Evolutionary conservation across 2,329 filamentous ascomycete species (phyloP).

Genomic region (Peltaster fructicola): DNA sequence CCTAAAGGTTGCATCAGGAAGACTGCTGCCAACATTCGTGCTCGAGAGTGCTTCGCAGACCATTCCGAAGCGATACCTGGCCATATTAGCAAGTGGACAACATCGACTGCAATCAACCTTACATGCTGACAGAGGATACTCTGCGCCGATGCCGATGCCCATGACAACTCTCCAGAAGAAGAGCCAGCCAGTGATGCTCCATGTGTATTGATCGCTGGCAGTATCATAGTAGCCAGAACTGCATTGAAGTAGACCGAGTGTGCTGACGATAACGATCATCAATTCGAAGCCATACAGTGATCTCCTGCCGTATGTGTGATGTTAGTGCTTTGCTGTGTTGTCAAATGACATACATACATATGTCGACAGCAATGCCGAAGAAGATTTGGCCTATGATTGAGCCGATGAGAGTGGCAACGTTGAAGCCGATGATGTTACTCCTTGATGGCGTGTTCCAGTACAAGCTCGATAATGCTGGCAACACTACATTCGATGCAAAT

Average conservation of each 20-base stretch:
- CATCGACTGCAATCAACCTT: not conserved
- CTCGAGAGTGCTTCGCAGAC: conserved; percentile 20
- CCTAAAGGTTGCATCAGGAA: conserved; percentile 27
- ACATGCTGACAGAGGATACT: not conserved
- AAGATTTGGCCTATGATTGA: conserved; percentile 22
- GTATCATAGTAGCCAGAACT: conserved; percentile 11
- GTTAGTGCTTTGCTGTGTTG: not conserved
- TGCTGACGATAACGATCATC: conserved; percentile 23
- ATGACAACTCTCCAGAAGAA: conserved; percentile 23
- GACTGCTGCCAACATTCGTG: conserved; percentile 24
- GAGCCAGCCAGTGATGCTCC: conserved; percentile 22
- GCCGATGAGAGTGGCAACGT: conserved; percentile 22
- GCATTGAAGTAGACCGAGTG: conserved; percentile 22
- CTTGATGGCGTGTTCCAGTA: conserved; percentile 16
- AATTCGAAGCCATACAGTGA: conserved; percentile 25
- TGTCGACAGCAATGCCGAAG: conserved; percentile 23
- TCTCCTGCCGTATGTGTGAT: conserved; percentile 4
- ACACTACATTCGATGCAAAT: conserved; percentile 23
- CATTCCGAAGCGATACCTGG: conserved; percentile 24
- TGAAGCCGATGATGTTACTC: conserved; percentile 17
- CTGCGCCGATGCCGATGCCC: conserved; percentile 23
- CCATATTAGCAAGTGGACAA: conserved; percentile 1
- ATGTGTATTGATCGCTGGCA: conserved; percentile 12
- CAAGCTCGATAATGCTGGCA: conserved; percentile 23
- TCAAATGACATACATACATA: conserved; percentile 13